Evolutionary conservation across 192 early-diverging fungal species (phyloP).

Genomic region (Coemansia sp.): DNA sequence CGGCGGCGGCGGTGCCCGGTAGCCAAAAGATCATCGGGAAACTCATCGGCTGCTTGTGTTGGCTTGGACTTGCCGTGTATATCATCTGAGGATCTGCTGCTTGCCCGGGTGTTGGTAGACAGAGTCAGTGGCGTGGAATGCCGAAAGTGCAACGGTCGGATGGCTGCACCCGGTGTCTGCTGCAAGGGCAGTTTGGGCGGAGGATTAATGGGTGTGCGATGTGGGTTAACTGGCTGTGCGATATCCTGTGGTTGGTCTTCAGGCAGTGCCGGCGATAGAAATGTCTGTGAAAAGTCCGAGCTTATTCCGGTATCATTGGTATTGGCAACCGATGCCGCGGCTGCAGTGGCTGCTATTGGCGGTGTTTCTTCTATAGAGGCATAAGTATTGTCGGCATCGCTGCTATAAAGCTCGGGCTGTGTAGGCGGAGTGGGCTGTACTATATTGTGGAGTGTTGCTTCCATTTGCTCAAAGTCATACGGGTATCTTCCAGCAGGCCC

Average conservation of each 20-base stretch:
- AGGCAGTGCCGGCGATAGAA: slow-evolving; percentile 17
- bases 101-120: neutral
- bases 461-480: slow-evolving; percentile 29
- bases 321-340: neutral
- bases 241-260: neutral
- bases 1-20: slow-evolving; percentile 5
- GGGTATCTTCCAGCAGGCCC: slow-evolving; percentile 20
- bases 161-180: neutral
- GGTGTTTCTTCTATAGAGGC: neutral
- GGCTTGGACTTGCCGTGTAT: neutral
- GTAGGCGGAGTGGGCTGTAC: slow-evolving; percentile 26
- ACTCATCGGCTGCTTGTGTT: neutral
- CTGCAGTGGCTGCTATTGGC: neutral
- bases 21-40: neutral
- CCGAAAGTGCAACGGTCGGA: slow-evolving; percentile 9
- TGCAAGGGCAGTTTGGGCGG: neutral
- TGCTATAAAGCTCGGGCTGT: slow-evolving; percentile 15
- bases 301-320: slow-evolving; percentile 12
- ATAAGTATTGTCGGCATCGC: neutral
- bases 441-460: slow-evolving; percentile 5
- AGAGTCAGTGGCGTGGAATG: slow-evolving; percentile 9
- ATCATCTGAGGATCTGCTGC: slow-evolving; percentile 5
- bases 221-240: neutral
- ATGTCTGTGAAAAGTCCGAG: slow-evolving; percentile 41
- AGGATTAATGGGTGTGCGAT: neutral